Percentiles rank a stretch among this genome's conserved stretches.
Evolutionary conservation across 345 rosid species (phyloP).

Genomic region (Boechera retrofracta): DNA sequence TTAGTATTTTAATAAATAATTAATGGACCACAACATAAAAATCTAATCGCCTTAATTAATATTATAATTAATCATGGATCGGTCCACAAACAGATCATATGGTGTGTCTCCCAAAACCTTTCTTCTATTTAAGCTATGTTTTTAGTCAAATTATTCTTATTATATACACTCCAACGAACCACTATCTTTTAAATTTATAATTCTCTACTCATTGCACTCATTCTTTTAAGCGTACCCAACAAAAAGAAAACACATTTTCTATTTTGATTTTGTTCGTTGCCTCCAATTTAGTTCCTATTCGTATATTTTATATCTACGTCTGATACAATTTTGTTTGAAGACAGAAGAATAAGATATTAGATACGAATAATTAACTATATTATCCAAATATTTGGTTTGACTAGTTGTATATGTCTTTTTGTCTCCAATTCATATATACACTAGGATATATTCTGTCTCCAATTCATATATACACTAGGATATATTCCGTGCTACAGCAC

Average conservation of each 20-base stretch:
- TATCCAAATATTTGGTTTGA: conserved; percentile 20
- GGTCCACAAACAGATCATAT: conserved; percentile 36
- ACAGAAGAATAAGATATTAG: neutral
- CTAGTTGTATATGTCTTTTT: conserved; percentile 6
- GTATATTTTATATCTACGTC: neutral
- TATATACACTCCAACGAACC: conserved; percentile 33
- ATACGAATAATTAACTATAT: neutral
- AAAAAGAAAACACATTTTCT: neutral
- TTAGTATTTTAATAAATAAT: neutral
- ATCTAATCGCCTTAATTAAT: conserved; percentile 10
- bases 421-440: neutral
- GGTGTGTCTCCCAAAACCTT: conserved; percentile 39
- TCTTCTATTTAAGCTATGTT: conserved; percentile 12
- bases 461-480: neutral
- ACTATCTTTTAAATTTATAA: conserved; percentile 3
- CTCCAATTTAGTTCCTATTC: neutral
- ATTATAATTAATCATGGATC: conserved; percentile 12
- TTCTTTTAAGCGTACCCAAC: neutral
- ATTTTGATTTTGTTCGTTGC: neutral
- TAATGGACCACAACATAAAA: neutral
- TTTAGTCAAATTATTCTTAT: conserved; percentile 34
- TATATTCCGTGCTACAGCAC: too few relatives aligned
- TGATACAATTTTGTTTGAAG: neutral
- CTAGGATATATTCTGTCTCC: too few relatives aligned
- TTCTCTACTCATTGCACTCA: conserved; percentile 9